Evolutionary conservation across 202 grass and related monocot genomes (phyloP).

Genomic region (Brachypodium distachyon): DNA sequence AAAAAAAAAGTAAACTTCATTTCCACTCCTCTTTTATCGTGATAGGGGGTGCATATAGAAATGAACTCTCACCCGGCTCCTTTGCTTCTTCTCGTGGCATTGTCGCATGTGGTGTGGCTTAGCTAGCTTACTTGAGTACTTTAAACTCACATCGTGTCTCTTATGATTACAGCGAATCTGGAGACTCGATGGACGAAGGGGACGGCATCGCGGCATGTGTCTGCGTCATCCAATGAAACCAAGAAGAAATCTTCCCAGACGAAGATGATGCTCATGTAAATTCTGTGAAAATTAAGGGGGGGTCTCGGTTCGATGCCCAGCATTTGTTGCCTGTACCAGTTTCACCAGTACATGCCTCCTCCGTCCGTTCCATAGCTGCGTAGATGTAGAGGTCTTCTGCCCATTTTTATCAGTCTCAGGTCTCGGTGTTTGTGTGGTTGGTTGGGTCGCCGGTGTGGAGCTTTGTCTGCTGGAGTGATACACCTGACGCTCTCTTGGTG

Average conservation of each 20-base stretch:
- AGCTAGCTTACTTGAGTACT: background rate
- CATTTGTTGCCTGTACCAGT: background rate
- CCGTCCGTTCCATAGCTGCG: slow-evolving; percentile 24
- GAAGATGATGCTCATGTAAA: slow-evolving; percentile 7
- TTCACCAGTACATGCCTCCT: slow-evolving; percentile 19
- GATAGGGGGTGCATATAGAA: background rate
- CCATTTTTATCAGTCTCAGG: slow-evolving; percentile 7
- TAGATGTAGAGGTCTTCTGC: slow-evolving; percentile 14
- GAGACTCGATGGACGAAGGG: slow-evolving; percentile 34
- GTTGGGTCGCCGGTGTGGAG: background rate
- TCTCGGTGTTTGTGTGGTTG: background rate
- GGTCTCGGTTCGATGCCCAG: background rate
- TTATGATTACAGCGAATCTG: slow-evolving; percentile 50
- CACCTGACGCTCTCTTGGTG: background rate
- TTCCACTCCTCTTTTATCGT: background rate
- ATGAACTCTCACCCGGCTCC: background rate
- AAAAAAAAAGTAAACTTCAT: background rate
- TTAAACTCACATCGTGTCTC: slow-evolving; percentile 13
- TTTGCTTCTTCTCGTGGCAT: background rate
- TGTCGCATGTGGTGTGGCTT: background rate
- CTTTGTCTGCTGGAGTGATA: background rate
- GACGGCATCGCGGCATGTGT: slow-evolving; percentile 38
- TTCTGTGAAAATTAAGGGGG: slow-evolving; percentile 17
- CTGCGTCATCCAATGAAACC: slow-evolving; percentile 62
- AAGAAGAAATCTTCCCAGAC: slow-evolving; percentile 18